Evolutionary conservation across 192 early-diverging fungal genomes (phyloP), one percentile per base, ranked within the genome.

Genomic region (Umbelopsis ramanniana): DNA sequence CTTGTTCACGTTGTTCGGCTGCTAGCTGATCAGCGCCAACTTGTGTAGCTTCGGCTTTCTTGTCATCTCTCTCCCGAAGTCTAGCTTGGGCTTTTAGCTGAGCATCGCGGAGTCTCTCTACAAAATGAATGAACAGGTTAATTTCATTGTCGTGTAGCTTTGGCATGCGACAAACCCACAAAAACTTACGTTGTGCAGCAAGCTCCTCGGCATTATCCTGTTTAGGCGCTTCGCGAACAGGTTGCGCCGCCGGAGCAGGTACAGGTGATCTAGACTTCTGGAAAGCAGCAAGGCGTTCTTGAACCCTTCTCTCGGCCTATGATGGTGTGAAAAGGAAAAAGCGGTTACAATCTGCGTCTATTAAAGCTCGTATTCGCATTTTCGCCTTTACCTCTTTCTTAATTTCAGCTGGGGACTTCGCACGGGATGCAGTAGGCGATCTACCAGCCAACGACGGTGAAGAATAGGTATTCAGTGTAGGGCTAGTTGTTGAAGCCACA

Each of bases 41-140:
- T 46, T 73, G 77, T 76, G 8, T 53, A 66, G 35, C 72, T 68
- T 24, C 82, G 76, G 22, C 9, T 33, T 50, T 70, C 52, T 45
- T 75, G 45, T 71, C 37, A 35, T 81, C 77, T 11, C 77, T 70
- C 24, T 81, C 83, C 35, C 82, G 77, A 33, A 85, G 55, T 52
- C 74, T 70, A 10, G 66, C 73, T 72, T 81, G 75, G 10, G 79
- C 79, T 29, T 33, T 43, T 11, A 40, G 72, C 37, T 81, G 75
- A 45, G 72, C 75, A 54, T 76, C 73, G 43, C 73, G 80, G 26
- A 82, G 78, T 29, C 81, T 77, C 19, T 79, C 81, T 76, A 43
- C 7, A 71, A 46, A 22, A 24, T 43, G n/a, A 43, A 6, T 43
- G 4, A 11, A 17, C 3, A 52, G 6, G 19, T 46, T n/a, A 37